phyloP scores from a whole-genome alignment of 2,329 filamentous ascomycete genomes.

The Penicillium freii region DNA sequence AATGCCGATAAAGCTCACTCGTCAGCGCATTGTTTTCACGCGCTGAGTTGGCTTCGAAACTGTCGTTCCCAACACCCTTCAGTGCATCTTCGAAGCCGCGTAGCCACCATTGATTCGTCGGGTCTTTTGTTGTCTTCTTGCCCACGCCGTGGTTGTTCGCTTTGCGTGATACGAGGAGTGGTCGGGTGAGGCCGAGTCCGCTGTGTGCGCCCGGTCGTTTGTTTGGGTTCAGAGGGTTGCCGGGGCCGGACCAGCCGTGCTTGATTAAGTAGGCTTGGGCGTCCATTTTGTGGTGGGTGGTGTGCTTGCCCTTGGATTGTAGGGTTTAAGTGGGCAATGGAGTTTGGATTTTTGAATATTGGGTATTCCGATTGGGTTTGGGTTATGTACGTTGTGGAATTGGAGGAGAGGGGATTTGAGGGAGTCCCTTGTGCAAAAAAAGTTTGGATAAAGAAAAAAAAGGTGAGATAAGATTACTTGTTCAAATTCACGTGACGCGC shows the following conservation, averaged over 20 bases:
- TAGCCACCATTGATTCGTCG: slow-evolving; percentile 92
- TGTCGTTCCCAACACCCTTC: slow-evolving; percentile 67
- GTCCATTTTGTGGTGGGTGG: slow-evolving; percentile 60
- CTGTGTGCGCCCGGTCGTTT: slow-evolving; percentile 52
- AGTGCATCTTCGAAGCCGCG: slow-evolving; percentile 89
- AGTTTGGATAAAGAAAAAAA: slow-evolving; percentile 9
- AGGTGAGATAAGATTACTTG: slow-evolving; percentile 2
- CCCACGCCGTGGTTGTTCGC: slow-evolving; percentile 79
- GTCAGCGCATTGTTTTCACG: slow-evolving; percentile 45
- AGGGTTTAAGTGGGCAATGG: background rate
- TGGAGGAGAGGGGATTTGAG: background rate
- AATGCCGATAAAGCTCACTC: slow-evolving; percentile 71
- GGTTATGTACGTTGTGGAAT: background rate
- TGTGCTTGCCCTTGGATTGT: background rate
- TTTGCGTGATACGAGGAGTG: slow-evolving; percentile 79
- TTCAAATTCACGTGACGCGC: too few relatives aligned
- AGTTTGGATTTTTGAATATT: background rate
- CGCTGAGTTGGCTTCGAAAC: slow-evolving; percentile 56
- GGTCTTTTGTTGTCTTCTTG: slow-evolving; percentile 63
- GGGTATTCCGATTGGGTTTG: too few relatives aligned
- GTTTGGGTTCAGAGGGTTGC: slow-evolving; percentile 78
- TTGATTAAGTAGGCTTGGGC: slow-evolving; percentile 76
- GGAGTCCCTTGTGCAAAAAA: slow-evolving; percentile 1
- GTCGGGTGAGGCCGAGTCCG: slow-evolving; percentile 74
- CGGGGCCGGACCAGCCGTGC: slow-evolving; percentile 87